Conservation (phyloP, 768 basidiomycete species). For the Amyloporia xantha region DNA sequence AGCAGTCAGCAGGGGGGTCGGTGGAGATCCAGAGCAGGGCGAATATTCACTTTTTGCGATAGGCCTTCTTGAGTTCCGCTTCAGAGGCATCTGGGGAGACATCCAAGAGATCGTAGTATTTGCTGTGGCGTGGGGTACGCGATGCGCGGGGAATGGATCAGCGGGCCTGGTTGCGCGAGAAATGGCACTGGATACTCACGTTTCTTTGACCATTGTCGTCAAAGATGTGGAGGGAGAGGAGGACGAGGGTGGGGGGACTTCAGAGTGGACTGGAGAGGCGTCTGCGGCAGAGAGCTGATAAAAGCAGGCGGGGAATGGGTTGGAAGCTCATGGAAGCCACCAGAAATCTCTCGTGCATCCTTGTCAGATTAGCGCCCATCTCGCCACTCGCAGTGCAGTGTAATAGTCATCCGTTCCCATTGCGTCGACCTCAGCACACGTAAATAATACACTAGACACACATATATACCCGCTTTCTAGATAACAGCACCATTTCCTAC, state of each 20-base stretch:
- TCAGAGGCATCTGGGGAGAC: conserved; percentile 75
- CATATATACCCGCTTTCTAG: too few relatives aligned
- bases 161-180: background rate
- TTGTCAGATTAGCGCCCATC: conserved; percentile 3
- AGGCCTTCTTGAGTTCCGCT: conserved; percentile 87
- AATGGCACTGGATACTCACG: conserved; percentile 35
- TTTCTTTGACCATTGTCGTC: conserved; percentile 61
- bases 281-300: conserved; percentile 20
- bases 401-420: background rate
- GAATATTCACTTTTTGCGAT: conserved; percentile 74
- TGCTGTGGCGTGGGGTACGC: conserved; percentile 36
- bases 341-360: conserved; percentile 17
- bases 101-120: conserved; percentile 92
- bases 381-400: background rate
- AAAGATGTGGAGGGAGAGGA: conserved; percentile 11
- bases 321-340: conserved; percentile 35
- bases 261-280: conserved; percentile 6
- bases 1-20: conserved; percentile 1
- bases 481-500: conserved; percentile 6
- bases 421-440: background rate
- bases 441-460: too few relatives aligned
- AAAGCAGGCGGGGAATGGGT: conserved; percentile 22
- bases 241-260: conserved; percentile 6
- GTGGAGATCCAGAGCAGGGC: background rate
- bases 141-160: conserved; percentile 7